Percentiles rank a stretch among this genome's conserved stretches.
Conservation (phyloP, 2,329 filamentous ascomycete species). For the Albophoma yamanashiensis region DNA sequence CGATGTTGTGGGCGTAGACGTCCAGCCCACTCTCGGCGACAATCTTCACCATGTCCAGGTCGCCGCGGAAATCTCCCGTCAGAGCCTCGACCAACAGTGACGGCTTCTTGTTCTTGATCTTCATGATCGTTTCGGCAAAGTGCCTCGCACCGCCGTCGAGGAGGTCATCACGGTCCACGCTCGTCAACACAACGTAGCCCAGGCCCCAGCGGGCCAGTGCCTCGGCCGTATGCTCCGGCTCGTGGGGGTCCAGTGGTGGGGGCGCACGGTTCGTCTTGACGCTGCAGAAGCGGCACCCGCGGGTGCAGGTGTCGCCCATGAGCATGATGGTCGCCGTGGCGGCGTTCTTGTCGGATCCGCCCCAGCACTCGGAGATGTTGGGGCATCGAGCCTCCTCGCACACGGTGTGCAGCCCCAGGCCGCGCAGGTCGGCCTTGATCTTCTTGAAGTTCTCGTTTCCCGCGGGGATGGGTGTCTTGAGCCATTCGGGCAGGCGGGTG, state of each 20-base stretch:
- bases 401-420: conserved; percentile 84
- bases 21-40: conserved; percentile 85
- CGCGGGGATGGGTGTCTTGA: conserved; percentile 88
- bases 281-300: conserved; percentile 92
- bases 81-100: conserved; percentile 71
- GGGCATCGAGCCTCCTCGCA: conserved; percentile 97
- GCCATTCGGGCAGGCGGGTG: conserved; percentile 77
- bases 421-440: conserved; percentile 87
- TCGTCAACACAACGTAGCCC: conserved; percentile 91
- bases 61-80: conserved; percentile 78
- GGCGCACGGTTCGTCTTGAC: conserved; percentile 79
- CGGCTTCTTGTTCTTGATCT: conserved; percentile 78
- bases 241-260: conserved; percentile 79
- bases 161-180: conserved; percentile 87
- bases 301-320: conserved; percentile 96
- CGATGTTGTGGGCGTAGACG: conserved; percentile 94
- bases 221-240: conserved; percentile 94
- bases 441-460: conserved; percentile 78
- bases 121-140: conserved; percentile 87
- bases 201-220: conserved; percentile 86
- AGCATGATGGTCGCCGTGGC: conserved; percentile 98
- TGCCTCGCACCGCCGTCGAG: conserved; percentile 79
- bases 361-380: conserved; percentile 98
- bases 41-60: conserved; percentile 75
- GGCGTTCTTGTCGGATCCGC: conserved; percentile 74